These are phyloP conservation scores for Cupressus sempervirens DNA, from an alignment of 75 land plant genomes.

Conservation along the genomic window DNA sequence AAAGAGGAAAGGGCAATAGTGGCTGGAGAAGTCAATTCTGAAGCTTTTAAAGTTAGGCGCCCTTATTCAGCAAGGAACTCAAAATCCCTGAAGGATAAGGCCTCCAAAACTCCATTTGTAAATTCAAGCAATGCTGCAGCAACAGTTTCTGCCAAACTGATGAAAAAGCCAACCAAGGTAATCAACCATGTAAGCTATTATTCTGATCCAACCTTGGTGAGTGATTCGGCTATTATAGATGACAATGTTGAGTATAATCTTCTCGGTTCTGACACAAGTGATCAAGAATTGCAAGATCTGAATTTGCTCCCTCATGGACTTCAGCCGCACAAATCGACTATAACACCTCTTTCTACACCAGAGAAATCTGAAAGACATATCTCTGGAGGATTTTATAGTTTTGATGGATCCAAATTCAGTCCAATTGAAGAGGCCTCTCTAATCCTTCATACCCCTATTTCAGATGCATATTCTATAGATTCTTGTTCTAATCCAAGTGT, in stretches of 20 bases:
- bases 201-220: no score
- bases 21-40: not conserved
- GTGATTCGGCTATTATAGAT: not conserved
- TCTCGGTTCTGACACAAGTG: not conserved
- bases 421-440: conserved; percentile 3
- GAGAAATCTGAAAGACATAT: not conserved
- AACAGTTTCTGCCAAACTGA: no score
- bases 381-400: not conserved
- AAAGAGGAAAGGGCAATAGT: not conserved
- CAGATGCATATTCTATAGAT: not conserved
- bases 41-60: not conserved
- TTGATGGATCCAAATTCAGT: conserved; percentile 2
- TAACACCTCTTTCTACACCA: not conserved
- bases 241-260: not conserved
- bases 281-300: not conserved
- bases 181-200: not conserved
- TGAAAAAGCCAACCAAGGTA: no score
- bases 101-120: no score
- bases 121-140: not conserved
- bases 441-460: not conserved
- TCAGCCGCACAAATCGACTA: not conserved
- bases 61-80: no score
- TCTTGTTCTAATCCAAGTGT: not conserved
- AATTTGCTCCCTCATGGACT: not conserved
- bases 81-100: no score